Evolutionary conservation across 1,284 basidiomycete genomes (phyloP).

Genomic region (Athelia psychrophila): DNA sequence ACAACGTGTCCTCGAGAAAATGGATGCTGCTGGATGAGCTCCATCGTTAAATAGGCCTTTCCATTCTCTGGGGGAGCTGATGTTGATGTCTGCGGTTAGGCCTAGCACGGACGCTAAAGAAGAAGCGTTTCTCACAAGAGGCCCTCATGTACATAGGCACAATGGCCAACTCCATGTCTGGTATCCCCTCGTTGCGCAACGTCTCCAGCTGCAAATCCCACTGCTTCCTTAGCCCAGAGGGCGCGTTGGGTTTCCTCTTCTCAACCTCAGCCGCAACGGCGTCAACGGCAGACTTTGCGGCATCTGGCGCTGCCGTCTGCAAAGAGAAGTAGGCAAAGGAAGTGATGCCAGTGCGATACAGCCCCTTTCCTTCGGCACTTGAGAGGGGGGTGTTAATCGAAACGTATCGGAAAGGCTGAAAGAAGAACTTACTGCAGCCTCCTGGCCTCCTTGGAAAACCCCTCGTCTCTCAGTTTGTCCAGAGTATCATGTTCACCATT

Average conservation of each 20-base stretch:
- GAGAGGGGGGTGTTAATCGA: slow-evolving; percentile 4
- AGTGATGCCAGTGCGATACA: slow-evolving; percentile 23
- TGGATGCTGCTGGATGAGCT: slow-evolving; percentile 8
- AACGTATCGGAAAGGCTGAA: neutral
- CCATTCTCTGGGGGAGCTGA: slow-evolving; percentile 12
- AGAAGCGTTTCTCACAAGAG: slow-evolving; percentile 9
- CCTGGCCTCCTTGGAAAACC: slow-evolving; percentile 13
- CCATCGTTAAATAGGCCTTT: slow-evolving; percentile 16
- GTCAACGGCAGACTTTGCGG: neutral
- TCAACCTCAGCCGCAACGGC: neutral
- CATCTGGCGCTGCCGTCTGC: slow-evolving; percentile 15
- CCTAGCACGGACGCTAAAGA: slow-evolving; percentile 1
- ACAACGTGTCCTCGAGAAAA: slow-evolving; percentile 12
- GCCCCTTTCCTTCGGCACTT: slow-evolving; percentile 21
- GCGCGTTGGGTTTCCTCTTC: neutral
- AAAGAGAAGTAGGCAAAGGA: slow-evolving; percentile 24
- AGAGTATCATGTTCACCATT: slow-evolving; percentile 13
- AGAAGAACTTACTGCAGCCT: slow-evolving; percentile 18
- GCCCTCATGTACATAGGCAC: slow-evolving; percentile 15
- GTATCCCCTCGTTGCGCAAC: slow-evolving; percentile 10
- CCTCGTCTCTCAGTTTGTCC: slow-evolving; percentile 19
- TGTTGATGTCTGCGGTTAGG: slow-evolving; percentile 1
- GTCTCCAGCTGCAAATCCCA: slow-evolving; percentile 17
- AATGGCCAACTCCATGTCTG: slow-evolving; percentile 11
- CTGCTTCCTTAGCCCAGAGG: slow-evolving; percentile 20